These are phyloP conservation scores for Puccinia horiana DNA, from an alignment of 1,284 basidiomycete genomes.

Conservation along the genomic window DNA sequence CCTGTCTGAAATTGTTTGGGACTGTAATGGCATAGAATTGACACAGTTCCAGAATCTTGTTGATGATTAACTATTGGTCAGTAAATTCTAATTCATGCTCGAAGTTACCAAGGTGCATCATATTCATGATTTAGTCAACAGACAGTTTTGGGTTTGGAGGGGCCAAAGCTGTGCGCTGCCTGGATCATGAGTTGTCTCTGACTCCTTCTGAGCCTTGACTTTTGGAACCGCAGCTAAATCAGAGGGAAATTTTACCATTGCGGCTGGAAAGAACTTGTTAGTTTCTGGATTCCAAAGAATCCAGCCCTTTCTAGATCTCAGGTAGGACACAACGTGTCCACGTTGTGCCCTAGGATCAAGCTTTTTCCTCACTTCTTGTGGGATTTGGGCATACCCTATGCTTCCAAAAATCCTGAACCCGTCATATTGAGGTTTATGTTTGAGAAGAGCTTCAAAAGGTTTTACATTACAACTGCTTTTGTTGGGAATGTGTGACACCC, in stretches of 20 bases:
- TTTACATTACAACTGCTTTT: neutral
- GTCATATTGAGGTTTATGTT: neutral
- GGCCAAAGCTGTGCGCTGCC: no score
- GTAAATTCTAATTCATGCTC: no score
- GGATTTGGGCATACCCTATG: conserved; percentile 15
- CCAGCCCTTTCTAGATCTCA: conserved; percentile 9
- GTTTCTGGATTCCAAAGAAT: neutral
- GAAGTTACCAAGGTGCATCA: no score
- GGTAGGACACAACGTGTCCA: neutral
- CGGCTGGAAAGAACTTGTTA: neutral
- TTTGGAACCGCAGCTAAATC: no score
- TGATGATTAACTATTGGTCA: no score
- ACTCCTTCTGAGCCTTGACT: neutral
- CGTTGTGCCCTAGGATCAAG: neutral
- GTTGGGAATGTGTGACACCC: conserved; percentile 26
- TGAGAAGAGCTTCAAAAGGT: conserved; percentile 3
- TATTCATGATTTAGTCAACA: no score
- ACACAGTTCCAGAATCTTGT: no score
- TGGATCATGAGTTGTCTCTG: no score
- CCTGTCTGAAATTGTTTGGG: no score
- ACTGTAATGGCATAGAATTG: no score
- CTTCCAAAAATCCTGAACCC: neutral
- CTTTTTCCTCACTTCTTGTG: neutral
- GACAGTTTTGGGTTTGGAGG: no score
- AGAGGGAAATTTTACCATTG: neutral